These are phyloP conservation scores for Eragrostis tef DNA, from an alignment of 202 grass and related monocot species.

Conservation along the genomic window DNA sequence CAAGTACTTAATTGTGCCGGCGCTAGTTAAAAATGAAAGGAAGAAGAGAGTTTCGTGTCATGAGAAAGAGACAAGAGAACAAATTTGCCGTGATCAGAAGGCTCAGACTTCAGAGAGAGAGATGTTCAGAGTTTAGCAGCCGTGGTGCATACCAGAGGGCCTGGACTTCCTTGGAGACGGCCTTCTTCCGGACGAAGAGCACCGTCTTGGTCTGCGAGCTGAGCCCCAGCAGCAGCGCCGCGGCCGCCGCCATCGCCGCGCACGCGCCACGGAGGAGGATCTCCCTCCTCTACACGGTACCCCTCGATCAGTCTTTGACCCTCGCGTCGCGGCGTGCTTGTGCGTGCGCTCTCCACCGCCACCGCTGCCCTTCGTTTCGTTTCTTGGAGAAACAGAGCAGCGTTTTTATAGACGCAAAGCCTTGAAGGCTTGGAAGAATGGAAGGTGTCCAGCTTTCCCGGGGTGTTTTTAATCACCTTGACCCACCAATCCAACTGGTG, in stretches of 20 bases:
- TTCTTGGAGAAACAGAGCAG: not conserved
- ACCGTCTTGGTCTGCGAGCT: slow-evolving; percentile 77
- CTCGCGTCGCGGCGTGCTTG: not conserved
- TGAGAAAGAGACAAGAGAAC: not conserved
- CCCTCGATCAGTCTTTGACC: not conserved
- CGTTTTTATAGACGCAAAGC: not conserved
- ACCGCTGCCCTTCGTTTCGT: not conserved
- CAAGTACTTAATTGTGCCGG: not conserved
- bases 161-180: slow-evolving; percentile 68
- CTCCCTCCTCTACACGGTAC: slow-evolving; percentile 40
- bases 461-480: not conserved
- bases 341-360: not conserved
- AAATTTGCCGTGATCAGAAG: not conserved
- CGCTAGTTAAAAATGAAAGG: no score
- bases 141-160: slow-evolving; percentile 58
- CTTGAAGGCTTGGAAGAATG: not conserved
- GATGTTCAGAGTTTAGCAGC: not conserved
- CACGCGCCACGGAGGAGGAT: slow-evolving; percentile 43
- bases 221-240: slow-evolving; percentile 68
- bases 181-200: slow-evolving; percentile 61
- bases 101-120: not conserved
- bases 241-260: slow-evolving; percentile 52
- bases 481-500: no score
- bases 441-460: not conserved
- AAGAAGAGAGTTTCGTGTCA: not conserved